These are phyloP conservation scores for Sophora flavescens DNA, from an alignment of 306 rosid species.

Conservation along the genomic window DNA sequence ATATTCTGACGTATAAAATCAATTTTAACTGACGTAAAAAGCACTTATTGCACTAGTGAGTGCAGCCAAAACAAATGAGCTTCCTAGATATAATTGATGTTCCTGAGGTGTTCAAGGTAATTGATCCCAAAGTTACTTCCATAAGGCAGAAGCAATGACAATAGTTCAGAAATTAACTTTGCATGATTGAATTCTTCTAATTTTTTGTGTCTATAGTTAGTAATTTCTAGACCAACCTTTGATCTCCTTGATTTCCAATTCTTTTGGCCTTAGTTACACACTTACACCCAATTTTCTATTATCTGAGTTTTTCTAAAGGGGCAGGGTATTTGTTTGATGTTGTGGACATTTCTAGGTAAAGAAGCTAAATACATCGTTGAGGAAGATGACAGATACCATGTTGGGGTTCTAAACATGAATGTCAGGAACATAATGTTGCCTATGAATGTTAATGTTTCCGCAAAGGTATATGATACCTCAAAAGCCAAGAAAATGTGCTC, in stretches of 20 bases:
- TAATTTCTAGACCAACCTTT: not conserved
- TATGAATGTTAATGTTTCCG: conserved; percentile 57
- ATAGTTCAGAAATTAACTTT: not conserved
- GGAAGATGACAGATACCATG: conserved; percentile 67
- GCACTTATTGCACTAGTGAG: no score
- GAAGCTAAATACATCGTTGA: conserved; percentile 62
- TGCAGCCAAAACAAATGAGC: conserved; percentile 46
- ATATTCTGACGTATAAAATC: no score
- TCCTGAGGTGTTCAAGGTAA: conserved; percentile 52
- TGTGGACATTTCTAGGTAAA: conserved; percentile 52
- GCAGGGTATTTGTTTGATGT: no score
- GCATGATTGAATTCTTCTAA: not conserved
- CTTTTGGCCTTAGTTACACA: no score
- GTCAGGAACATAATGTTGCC: conserved; percentile 54
- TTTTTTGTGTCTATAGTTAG: not conserved
- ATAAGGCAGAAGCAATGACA: not conserved
- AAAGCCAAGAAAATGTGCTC: conserved; percentile 69
- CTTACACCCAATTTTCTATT: no score
- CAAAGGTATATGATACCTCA: conserved; percentile 69
- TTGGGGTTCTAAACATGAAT: conserved; percentile 67
- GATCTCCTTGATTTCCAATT: no score
- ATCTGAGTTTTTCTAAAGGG: no score
- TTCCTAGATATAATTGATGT: conserved; percentile 18
- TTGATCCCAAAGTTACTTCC: not conserved
- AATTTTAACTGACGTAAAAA: no score